phyloP scores from a whole-genome alignment of 371 early-diverging fungal genomes.

The Circinella umbellata region DNA sequence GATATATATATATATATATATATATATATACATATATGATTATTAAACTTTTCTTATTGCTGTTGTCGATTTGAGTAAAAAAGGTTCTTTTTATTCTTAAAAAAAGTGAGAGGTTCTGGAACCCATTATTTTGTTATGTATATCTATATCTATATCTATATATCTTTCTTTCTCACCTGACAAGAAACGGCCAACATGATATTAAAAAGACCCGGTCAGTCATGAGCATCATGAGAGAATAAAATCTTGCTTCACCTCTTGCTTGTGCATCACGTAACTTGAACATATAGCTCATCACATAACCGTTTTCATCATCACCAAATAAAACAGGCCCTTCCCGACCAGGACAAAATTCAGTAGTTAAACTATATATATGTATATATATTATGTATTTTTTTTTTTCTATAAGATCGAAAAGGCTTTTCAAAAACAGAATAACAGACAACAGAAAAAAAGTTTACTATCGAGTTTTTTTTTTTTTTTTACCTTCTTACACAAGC shows the following conservation, averaged over 20 bases:
- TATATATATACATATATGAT: no score
- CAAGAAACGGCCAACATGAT: slow-evolving; percentile 73
- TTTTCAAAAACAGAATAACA: not conserved
- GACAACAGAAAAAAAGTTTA: not conserved
- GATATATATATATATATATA: no score
- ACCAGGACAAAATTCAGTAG: slow-evolving; percentile 72
- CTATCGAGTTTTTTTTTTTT: not conserved
- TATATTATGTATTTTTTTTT: not conserved
- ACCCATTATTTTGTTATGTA: not conserved
- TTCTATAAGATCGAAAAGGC: no score
- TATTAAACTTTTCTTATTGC: no score
- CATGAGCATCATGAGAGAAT: slow-evolving; percentile 72
- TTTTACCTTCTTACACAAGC: slow-evolving; percentile 67
- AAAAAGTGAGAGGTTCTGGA: not conserved
- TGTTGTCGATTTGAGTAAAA: no score
- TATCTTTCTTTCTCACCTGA: slow-evolving; percentile 44
- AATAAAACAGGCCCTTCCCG: slow-evolving; percentile 76
- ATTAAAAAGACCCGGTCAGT: slow-evolving; percentile 72
- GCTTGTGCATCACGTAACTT: slow-evolving; percentile 73
- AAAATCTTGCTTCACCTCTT: slow-evolving; percentile 69
- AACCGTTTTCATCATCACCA: slow-evolving; percentile 76
- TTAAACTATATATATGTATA: slow-evolving; percentile 51
- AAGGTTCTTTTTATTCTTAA: not conserved
- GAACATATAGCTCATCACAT: slow-evolving; percentile 77
- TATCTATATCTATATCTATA: no score